Evolutionary conservation across 2,329 filamentous ascomycete species (phyloP).

Genomic region (Parastagonospora avenae): DNA sequence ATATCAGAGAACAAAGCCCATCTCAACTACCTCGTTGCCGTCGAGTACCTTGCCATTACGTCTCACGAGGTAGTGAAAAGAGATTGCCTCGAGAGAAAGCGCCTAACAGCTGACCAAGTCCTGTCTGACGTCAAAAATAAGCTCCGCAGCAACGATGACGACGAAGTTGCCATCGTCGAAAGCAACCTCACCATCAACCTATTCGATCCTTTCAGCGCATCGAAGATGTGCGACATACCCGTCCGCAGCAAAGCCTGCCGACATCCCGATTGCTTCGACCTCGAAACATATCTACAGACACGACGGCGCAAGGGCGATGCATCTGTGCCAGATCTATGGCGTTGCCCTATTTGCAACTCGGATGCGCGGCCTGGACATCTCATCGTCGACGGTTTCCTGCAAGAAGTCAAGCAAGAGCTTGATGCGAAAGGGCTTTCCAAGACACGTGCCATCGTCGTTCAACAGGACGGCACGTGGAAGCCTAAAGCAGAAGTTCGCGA

Average conservation of each 20-base stretch:
- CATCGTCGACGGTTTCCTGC: conserved; percentile 74
- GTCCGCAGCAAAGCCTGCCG: conserved; percentile 72
- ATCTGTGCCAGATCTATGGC: conserved; percentile 72
- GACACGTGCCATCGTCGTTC: conserved; percentile 66
- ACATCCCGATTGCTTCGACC: conserved; percentile 89
- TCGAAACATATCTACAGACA: conserved; percentile 74
- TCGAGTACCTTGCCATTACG: conserved; percentile 70
- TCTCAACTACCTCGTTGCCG: conserved; percentile 64
- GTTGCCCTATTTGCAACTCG: conserved; percentile 78
- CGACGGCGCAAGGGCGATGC: conserved; percentile 26
- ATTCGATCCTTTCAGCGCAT: conserved; percentile 53
- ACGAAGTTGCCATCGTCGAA: conserved; percentile 51
- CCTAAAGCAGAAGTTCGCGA: conserved; percentile 45
- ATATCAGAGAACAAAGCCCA: conserved; percentile 38
- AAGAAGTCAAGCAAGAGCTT: conserved; percentile 64
- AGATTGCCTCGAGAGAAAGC: conserved; percentile 25
- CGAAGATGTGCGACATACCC: conserved; percentile 68
- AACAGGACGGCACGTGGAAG: conserved; percentile 69
- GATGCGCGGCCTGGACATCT: conserved; percentile 79
- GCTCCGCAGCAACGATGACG: conserved; percentile 58
- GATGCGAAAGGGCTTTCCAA: conserved; percentile 54
- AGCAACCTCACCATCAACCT: conserved; percentile 51
- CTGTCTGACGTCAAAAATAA: conserved; percentile 62
- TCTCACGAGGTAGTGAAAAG: conserved; percentile 46
- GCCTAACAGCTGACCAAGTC: conserved; percentile 56